A percentile compares a stretch with the other conserved stretches of the same genome.
Evolutionary conservation across 495 filamentous ascomycete species (phyloP).

Genomic region (Aspergillus affinis): DNA sequence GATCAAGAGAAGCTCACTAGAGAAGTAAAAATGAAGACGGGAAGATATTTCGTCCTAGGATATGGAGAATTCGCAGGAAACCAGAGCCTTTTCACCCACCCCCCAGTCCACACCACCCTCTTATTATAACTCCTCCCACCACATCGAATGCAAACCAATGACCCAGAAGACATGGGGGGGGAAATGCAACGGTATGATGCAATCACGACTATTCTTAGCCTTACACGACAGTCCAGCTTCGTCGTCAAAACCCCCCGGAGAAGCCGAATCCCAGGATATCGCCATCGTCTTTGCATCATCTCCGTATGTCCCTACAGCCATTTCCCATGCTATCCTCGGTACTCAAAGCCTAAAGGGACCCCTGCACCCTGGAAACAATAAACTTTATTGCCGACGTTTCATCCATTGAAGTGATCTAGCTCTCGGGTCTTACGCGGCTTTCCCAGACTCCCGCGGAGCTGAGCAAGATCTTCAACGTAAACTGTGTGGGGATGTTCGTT

Average conservation of each 20-base stretch:
- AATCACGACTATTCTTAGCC: constrained; percentile 10
- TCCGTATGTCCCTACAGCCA: neutral
- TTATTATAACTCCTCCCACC: neutral
- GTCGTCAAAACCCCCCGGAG: neutral
- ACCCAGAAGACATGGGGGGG: neutral
- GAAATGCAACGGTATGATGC: constrained; percentile 26
- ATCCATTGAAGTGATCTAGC: neutral
- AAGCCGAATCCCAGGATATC: neutral
- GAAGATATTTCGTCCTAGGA: too few species aligned
- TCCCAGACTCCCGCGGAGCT: neutral
- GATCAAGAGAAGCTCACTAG: too few species aligned
- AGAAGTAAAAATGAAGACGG: neutral
- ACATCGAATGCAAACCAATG: neutral
- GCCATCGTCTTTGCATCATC: neutral
- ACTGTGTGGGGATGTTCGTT: constrained; percentile 1
- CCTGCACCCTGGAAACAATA: neutral
- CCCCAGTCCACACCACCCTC: neutral
- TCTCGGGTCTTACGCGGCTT: constrained; percentile 6
- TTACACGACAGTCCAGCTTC: neutral
- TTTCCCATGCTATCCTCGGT: neutral
- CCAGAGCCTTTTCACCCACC: neutral
- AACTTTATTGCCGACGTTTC: neutral
- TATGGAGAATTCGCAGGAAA: neutral
- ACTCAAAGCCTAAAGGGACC: neutral
- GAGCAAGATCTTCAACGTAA: neutral